A percentile compares a stretch with the other conserved stretches of the same genome.
phyloP scores from a whole-genome alignment of 2,329 filamentous ascomycete species.

The Sporothrix brasiliensis region DNA sequence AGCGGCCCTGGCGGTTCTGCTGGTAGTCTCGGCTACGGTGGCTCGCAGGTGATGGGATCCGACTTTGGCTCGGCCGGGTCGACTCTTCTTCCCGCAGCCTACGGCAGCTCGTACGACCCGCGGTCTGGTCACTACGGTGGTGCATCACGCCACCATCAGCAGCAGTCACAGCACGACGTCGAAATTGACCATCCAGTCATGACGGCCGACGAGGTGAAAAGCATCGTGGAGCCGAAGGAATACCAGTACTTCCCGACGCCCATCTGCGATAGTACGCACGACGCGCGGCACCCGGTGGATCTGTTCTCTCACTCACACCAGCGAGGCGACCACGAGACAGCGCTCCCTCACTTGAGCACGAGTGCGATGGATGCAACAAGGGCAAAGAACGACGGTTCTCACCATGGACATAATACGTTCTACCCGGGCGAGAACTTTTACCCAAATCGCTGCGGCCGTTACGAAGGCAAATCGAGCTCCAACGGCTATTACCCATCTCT shows the following conservation, averaged over 20 bases:
- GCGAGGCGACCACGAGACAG: conserved; percentile 43
- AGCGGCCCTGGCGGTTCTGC: conserved; percentile 69
- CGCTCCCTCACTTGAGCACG: conserved; percentile 41
- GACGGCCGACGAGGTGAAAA: conserved; percentile 55
- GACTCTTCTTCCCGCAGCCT: conserved; percentile 48
- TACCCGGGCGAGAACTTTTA: conserved; percentile 49
- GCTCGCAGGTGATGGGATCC: conserved; percentile 47
- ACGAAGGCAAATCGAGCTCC: conserved; percentile 57
- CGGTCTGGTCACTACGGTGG: conserved; percentile 49
- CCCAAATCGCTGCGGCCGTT: conserved; percentile 52
- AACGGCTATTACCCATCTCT: conserved; percentile 58
- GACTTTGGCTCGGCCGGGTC: conserved; percentile 46
- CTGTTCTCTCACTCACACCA: conserved; percentile 50
- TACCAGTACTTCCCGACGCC: conserved; percentile 59
- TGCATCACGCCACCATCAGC: conserved; percentile 45
- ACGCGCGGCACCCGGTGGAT: conserved; percentile 52
- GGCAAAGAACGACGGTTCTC: conserved; percentile 54
- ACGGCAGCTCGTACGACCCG: conserved; percentile 47
- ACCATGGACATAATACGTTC: conserved; percentile 48
- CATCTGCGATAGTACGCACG: conserved; percentile 54
- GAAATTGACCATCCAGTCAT: conserved; percentile 54
- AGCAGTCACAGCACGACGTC: conserved; percentile 48
- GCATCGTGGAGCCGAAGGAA: conserved; percentile 52
- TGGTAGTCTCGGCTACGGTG: conserved; percentile 56
- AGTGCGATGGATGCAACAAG: conserved; percentile 43